phyloP scores from a whole-genome alignment of 768 basidiomycete species.

The Rhizopogon rudus region DNA sequence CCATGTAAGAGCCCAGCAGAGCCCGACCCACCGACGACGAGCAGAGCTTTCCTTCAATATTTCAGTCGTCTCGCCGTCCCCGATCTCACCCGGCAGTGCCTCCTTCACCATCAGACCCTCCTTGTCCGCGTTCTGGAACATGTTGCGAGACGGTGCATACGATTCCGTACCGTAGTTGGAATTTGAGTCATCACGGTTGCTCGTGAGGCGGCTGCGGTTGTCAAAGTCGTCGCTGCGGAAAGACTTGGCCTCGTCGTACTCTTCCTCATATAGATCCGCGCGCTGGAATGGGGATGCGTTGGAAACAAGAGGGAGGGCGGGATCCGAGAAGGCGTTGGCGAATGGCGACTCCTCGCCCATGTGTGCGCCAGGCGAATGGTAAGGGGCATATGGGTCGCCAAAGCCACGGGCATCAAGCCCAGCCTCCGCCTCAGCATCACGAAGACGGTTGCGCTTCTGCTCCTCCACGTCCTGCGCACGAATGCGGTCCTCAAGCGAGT shows the following conservation, averaged over 20 bases:
- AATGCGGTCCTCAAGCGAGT: slow-evolving; percentile 81
- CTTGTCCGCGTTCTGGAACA: slow-evolving; percentile 86
- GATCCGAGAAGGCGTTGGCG: slow-evolving; percentile 46
- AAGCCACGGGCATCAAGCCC: slow-evolving; percentile 54
- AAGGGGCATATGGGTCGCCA: slow-evolving; percentile 76
- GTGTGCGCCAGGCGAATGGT: slow-evolving; percentile 44
- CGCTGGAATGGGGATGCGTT: slow-evolving; percentile 82
- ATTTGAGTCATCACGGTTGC: slow-evolving; percentile 68
- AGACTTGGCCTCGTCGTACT: slow-evolving; percentile 73
- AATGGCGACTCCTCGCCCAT: slow-evolving; percentile 32
- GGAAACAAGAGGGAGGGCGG: slow-evolving; percentile 77
- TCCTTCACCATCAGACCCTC: slow-evolving; percentile 76
- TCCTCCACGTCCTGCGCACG: slow-evolving; percentile 84
- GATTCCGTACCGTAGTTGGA: slow-evolving; percentile 89
- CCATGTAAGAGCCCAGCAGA: slow-evolving; percentile 89
- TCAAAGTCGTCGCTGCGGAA: slow-evolving; percentile 77
- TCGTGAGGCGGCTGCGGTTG: slow-evolving; percentile 71
- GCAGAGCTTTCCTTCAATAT: slow-evolving; percentile 78
- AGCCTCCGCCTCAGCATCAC: slow-evolving; percentile 70
- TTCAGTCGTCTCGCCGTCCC: slow-evolving; percentile 86
- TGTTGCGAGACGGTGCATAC: slow-evolving; percentile 91
- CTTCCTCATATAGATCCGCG: slow-evolving; percentile 69
- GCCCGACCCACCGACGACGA: slow-evolving; percentile 78
- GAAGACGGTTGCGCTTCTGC: slow-evolving; percentile 72
- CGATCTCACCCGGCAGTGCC: slow-evolving; percentile 75